A percentile compares a stretch with the other conserved stretches of the same genome.
Conservation (phyloP, 495 filamentous ascomycete species). For the Xylaria palmicola region DNA sequence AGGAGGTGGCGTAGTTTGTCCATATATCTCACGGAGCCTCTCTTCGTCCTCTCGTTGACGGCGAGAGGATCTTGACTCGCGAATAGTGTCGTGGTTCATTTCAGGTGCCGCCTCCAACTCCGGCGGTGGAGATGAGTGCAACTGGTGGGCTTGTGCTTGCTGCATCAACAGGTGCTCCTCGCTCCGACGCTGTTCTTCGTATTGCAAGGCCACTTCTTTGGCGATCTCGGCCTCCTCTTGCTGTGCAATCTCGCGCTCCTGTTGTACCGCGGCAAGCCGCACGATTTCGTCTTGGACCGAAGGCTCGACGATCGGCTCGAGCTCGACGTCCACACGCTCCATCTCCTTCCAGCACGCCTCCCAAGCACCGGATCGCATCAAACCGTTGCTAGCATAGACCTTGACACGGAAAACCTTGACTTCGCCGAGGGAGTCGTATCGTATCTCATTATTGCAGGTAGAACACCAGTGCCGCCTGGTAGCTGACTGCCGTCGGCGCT, state of each 20-base stretch:
- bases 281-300: constrained; percentile 45
- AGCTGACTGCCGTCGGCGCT: constrained; percentile 28
- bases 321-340: constrained; percentile 94
- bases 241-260: constrained; percentile 33
- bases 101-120: constrained; percentile 20
- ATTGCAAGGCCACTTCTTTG: constrained; percentile 29
- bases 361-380: constrained; percentile 92
- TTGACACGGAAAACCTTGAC: constrained; percentile 75
- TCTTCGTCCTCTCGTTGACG: constrained; percentile 48
- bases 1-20: constrained; percentile 37
- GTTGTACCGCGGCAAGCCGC: constrained; percentile 35
- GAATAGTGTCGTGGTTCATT: not conserved
- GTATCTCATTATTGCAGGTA: constrained; percentile 56
- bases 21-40: constrained; percentile 53
- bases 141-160: constrained; percentile 4
- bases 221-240: constrained; percentile 29
- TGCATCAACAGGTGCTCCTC: constrained; percentile 2
- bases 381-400: constrained; percentile 88
- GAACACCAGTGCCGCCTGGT: constrained; percentile 58
- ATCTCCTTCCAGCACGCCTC: constrained; percentile 92
- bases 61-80: constrained; percentile 7
- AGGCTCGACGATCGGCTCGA: constrained; percentile 60
- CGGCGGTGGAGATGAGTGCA: constrained; percentile 13
- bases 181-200: constrained; percentile 20
- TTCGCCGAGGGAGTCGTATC: constrained; percentile 41